Percentiles rank a stretch among this genome's conserved stretches.
Conservation (phyloP, 1,284 basidiomycete species). For the Microbotryum intermedium region DNA sequence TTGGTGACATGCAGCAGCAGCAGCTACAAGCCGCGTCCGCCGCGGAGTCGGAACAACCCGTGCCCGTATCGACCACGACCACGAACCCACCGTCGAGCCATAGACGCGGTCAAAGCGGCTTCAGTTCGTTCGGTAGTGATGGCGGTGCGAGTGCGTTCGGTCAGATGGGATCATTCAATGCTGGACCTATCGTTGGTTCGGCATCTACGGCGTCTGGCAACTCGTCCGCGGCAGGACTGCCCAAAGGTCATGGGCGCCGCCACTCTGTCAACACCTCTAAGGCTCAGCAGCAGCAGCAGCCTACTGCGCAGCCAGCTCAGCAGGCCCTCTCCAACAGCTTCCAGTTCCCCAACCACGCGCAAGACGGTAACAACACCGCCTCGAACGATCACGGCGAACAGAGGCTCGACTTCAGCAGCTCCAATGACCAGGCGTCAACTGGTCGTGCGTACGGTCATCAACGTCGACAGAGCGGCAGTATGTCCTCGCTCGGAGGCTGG, state of each 20-base stretch:
- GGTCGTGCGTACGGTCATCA: conserved; percentile 8
- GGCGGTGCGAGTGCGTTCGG: neutral
- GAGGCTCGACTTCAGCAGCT: neutral
- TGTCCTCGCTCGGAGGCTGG: conserved; percentile 23
- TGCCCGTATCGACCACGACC: conserved; percentile 35
- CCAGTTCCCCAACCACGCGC: conserved; percentile 1
- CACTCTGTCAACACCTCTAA: conserved; percentile 87
- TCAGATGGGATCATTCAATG: too few relatives aligned
- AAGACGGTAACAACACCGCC: neutral
- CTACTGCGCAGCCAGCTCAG: neutral
- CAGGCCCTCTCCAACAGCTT: conserved; percentile 37
- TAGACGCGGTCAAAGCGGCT: conserved; percentile 38
- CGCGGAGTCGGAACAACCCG: neutral
- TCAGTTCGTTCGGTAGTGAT: conserved; percentile 28
- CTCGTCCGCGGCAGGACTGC: conserved; percentile 18
- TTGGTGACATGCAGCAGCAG: conserved; percentile 34
- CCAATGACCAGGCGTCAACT: too few relatives aligned
- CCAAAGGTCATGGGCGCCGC: conserved; percentile 74
- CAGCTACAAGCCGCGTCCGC: neutral
- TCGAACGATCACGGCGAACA: neutral
- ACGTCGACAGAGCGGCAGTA: conserved; percentile 22
- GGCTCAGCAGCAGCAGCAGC: conserved; percentile 40
- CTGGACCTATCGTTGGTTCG: too few relatives aligned
- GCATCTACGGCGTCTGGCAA: neutral
- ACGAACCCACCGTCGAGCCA: too few relatives aligned